A percentile compares a stretch with the other conserved stretches of the same genome.
Conservation (phyloP, 176 grass and related monocot genomes). For the Cymbopogon citratus region DNA sequence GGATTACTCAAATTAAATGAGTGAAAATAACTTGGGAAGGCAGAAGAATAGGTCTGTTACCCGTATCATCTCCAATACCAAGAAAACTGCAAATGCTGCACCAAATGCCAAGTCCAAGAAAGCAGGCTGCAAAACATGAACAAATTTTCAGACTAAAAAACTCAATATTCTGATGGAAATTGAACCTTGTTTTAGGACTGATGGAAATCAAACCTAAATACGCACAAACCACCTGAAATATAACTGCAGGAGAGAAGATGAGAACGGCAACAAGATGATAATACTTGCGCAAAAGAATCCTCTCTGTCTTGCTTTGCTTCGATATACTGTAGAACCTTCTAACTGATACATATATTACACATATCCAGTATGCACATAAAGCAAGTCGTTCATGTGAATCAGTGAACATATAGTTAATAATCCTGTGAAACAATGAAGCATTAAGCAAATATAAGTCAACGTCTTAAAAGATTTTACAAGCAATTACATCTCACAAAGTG, state of each 20-base stretch:
- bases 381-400: slow-evolving; percentile 53
- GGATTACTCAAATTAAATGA: not conserved
- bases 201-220: not conserved
- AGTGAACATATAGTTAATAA: slow-evolving; percentile 71
- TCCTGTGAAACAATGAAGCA: slow-evolving; percentile 52
- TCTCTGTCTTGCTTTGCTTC: slow-evolving; percentile 74
- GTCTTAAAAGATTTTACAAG: not conserved
- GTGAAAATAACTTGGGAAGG: not conserved
- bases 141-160: slow-evolving; percentile 13
- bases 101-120: slow-evolving; percentile 98
- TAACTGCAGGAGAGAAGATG: slow-evolving; percentile 86
- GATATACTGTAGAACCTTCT: slow-evolving; percentile 82
- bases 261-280: slow-evolving; percentile 92
- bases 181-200: not conserved
- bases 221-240: slow-evolving; percentile 64
- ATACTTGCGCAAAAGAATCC: slow-evolving; percentile 91
- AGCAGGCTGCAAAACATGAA: slow-evolving; percentile 61
- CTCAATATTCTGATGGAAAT: slow-evolving; percentile 1
- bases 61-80: slow-evolving; percentile 90
- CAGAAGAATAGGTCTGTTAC: slow-evolving; percentile 31
- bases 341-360: slow-evolving; percentile 70
- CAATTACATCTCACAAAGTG: not conserved
- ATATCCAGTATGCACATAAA: slow-evolving; percentile 89
- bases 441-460: not conserved
- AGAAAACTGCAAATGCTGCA: slow-evolving; percentile 89